Evolutionary conservation across 1,139 yeast genomes (phyloP), one percentile per base, ranked within the genome.

Genomic region (Saccharomycopsis hybrid): DNA sequence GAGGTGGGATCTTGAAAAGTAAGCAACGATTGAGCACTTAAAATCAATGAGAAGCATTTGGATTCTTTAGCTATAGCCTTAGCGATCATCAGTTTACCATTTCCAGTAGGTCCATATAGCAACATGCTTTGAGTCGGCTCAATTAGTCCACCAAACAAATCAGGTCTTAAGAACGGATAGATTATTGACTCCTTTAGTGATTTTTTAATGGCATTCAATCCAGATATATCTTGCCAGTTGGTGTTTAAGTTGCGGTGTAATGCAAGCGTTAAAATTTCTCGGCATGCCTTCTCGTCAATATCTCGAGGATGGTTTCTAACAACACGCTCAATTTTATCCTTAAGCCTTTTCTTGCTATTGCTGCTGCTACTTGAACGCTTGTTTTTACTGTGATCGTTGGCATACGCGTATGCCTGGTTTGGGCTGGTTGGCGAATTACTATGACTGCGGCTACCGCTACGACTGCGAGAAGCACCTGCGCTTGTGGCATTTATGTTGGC

Each of bases 11-110:
- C n/a, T 5, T 9, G 18, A 5, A 5, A 7, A 7, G 11, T 5
- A 13, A 24, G 9, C 41, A 42, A 30, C 1, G 82, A 76, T 0
- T 83, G 77, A 2, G 83, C 79, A 60, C 80, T 77, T 24, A 80
- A 77, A 51, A 82, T 75, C n/a, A n/a, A n/a, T 59, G 80, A 80
- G 0, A 85, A 78, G 2, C 84, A 78, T 47, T 77, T 76, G 5
- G 83, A 76, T 59, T 80, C 85, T 2, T 82, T 77, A 1, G 85
- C 85, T 29, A 80, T 84, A 0, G 85, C 83, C 55, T 81, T 69
- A 0, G 85, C 85, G 57, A 80, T 70, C 85, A 80, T 78, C 0
- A 72, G 67, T 54, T 69, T 69, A 51, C 73, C 73, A 7, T 73
- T 70, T 13, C 73, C 74, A 1, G 61, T 84, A 1, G 86, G 85